Conservation (phyloP, 2,329 filamentous ascomycete species). For the Aspergillus aculeatinus region DNA sequence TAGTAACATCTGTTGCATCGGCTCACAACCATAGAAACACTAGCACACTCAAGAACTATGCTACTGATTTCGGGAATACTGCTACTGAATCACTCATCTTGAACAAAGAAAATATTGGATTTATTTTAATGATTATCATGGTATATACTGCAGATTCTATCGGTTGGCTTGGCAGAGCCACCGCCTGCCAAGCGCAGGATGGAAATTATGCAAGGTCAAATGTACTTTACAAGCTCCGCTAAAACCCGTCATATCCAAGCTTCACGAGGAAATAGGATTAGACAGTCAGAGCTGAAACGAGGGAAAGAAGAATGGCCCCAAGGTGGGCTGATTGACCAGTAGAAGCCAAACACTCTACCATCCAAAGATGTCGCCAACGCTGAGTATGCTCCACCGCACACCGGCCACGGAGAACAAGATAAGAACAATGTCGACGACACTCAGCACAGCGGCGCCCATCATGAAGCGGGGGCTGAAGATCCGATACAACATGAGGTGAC, state of each 20-base stretch:
- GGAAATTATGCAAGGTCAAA: neutral
- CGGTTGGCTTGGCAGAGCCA: neutral
- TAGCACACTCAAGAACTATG: too few relatives aligned
- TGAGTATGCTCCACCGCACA: conserved; percentile 71
- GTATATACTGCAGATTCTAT: neutral
- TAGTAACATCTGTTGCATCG: too few relatives aligned
- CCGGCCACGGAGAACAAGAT: conserved; percentile 71
- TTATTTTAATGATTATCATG: neutral
- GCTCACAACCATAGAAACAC: too few relatives aligned
- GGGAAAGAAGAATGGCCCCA: neutral
- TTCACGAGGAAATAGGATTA: neutral
- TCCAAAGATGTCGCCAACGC: conserved; percentile 86
- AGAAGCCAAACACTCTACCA: conserved; percentile 49
- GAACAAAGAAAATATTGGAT: neutral
- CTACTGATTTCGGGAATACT: too few relatives aligned
- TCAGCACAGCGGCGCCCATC: conserved; percentile 68
- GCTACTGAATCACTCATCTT: too few relatives aligned
- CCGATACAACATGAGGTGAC: conserved; percentile 94
- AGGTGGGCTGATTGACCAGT: neutral
- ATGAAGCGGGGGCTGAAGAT: conserved; percentile 92
- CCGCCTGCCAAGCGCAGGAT: neutral
- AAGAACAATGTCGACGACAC: conserved; percentile 74
- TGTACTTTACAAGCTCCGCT: neutral
- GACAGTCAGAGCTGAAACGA: neutral
- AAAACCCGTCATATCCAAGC: neutral